Evolutionary conservation across 1,284 basidiomycete species (phyloP).

Genomic region (Agroathelia rolfsii): DNA sequence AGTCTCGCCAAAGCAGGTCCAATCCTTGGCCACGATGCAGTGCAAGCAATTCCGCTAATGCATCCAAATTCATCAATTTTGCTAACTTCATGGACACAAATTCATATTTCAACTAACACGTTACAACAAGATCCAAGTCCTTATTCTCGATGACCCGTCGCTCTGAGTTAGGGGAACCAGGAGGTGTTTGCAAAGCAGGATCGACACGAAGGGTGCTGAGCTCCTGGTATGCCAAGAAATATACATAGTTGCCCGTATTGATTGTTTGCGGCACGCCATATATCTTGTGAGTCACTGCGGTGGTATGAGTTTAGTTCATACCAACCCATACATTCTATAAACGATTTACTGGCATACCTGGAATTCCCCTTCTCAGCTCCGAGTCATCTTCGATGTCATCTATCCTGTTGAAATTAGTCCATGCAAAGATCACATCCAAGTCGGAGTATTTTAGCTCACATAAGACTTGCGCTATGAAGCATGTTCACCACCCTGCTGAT

Average conservation of each 20-base stretch:
- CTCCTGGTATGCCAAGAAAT: constrained; percentile 83
- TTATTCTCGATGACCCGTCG: constrained; percentile 24
- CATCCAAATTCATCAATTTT: not conserved
- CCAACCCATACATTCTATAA: constrained; percentile 4
- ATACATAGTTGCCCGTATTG: constrained; percentile 96
- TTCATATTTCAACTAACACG: constrained; percentile 28
- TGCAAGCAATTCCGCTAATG: constrained; percentile 73
- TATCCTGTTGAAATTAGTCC: constrained; percentile 43
- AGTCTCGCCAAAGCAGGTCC: constrained; percentile 92
- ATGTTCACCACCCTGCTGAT: constrained; percentile 83
- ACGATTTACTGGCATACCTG: constrained; percentile 37
- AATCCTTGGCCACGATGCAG: constrained; percentile 94
- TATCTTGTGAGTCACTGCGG: constrained; percentile 81
- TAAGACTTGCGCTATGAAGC: constrained; percentile 89
- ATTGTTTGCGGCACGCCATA: constrained; percentile 96
- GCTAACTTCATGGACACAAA: not conserved
- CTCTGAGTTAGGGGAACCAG: constrained; percentile 8
- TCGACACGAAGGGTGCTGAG: constrained; percentile 50
- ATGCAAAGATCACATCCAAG: constrained; percentile 7
- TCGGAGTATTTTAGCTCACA: constrained; percentile 42
- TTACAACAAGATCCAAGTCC: constrained; percentile 63
- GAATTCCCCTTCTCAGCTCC: constrained; percentile 79
- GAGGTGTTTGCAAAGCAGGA: constrained; percentile 11
- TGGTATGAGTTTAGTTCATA: not conserved
- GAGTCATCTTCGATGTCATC: constrained; percentile 98